Conservation (phyloP, 371 early-diverging fungal species). For the Mucor ambiguus region DNA sequence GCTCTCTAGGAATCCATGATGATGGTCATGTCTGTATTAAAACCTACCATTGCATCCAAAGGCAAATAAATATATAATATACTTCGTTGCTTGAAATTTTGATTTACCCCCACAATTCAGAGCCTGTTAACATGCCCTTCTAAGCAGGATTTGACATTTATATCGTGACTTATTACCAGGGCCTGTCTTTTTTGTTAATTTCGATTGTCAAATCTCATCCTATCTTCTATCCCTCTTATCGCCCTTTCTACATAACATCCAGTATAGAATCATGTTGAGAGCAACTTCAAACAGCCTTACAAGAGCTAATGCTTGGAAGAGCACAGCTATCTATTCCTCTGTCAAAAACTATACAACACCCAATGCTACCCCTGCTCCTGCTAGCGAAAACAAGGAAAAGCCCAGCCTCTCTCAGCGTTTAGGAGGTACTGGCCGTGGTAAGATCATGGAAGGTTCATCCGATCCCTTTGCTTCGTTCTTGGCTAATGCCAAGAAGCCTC, state of each 20-base stretch:
- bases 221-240: neutral
- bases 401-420: conserved; percentile 33
- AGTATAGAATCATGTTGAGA: conserved; percentile 18
- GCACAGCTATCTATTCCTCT: conserved; percentile 7
- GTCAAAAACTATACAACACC: conserved; percentile 5
- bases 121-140: neutral
- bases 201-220: neutral
- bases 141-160: conserved; percentile 1
- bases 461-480: conserved; percentile 47
- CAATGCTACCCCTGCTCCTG: conserved; percentile 4
- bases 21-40: conserved; percentile 39
- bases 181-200: conserved; percentile 6
- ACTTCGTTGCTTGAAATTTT: neutral
- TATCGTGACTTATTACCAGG: conserved; percentile 8
- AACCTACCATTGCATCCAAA: conserved; percentile 23
- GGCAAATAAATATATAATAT: conserved; percentile 29
- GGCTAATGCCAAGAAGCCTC: conserved; percentile 21
- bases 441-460: conserved; percentile 16
- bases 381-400: neutral
- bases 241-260: neutral
- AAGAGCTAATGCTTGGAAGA: conserved; percentile 9
- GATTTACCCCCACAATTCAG: neutral
- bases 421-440: conserved; percentile 49
- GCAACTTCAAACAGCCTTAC: conserved; percentile 8
- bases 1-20: conserved; percentile 34